phyloP scores from a whole-genome alignment of 169 alveolate species.

The Cryptosporidium viatorum region DNA sequence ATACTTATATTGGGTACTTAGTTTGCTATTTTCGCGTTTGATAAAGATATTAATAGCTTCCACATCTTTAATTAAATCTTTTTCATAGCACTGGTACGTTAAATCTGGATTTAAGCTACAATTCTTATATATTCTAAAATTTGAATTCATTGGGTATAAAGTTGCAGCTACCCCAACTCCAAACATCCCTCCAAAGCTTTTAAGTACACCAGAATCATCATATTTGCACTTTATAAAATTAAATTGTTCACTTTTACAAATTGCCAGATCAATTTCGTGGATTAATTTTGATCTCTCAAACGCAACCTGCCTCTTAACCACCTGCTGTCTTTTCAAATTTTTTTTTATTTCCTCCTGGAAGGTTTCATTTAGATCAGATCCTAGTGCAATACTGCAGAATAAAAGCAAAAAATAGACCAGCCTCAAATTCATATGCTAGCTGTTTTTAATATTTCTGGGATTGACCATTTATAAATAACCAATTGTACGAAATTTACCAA shows the following conservation, averaged over 20 bases:
- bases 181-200: slow-evolving; percentile 69
- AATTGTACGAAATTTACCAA: neutral
- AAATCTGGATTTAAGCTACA: slow-evolving; percentile 38
- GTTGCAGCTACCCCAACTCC: slow-evolving; percentile 67
- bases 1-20: slow-evolving; percentile 30
- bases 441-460: slow-evolving; percentile 1
- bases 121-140: slow-evolving; percentile 27
- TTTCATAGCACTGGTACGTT: slow-evolving; percentile 38
- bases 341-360: slow-evolving; percentile 27
- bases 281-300: slow-evolving; percentile 48
- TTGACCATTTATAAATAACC: neutral
- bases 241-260: slow-evolving; percentile 38
- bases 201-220: slow-evolving; percentile 17
- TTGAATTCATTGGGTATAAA: slow-evolving; percentile 12
- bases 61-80: slow-evolving; percentile 11
- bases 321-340: slow-evolving; percentile 17
- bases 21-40: slow-evolving; percentile 63
- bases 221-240: slow-evolving; percentile 30
- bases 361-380: slow-evolving; percentile 41
- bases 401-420: slow-evolving; percentile 5
- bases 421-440: slow-evolving; percentile 42
- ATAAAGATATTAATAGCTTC: slow-evolving; percentile 23
- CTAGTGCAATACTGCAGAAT: neutral
- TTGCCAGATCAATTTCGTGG: slow-evolving; percentile 30
- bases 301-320: slow-evolving; percentile 56